phyloP scores from a whole-genome alignment of 257 asterid species.

The Plantago elongata region DNA sequence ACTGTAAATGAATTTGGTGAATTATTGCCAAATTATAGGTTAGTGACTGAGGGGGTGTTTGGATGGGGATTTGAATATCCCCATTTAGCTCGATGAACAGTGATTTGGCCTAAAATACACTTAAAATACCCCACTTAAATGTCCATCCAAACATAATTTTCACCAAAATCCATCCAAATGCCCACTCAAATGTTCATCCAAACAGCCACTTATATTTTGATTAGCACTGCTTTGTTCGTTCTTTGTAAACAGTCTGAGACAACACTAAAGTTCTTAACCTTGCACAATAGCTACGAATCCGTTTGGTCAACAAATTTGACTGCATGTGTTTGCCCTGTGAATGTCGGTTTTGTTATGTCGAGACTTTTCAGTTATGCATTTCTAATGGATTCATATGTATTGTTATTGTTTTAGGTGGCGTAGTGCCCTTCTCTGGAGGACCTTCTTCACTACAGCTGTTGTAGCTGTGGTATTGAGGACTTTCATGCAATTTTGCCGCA shows the following conservation, averaged over 20 bases:
- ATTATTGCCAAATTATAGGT: not conserved
- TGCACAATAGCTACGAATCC: not conserved
- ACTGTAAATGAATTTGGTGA: not conserved
- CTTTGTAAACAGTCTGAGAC: not conserved
- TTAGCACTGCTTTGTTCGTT: not conserved
- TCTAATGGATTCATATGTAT: not conserved
- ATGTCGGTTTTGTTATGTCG: not conserved
- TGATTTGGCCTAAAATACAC: too few species aligned
- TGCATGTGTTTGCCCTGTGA: not conserved
- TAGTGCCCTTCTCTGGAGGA: constrained; percentile 97
- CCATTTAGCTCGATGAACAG: too few species aligned
- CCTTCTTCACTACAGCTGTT: constrained; percentile 93
- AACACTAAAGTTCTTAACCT: not conserved
- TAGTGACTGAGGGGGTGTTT: too few species aligned
- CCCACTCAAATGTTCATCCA: too few species aligned
- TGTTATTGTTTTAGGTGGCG: constrained; percentile 74
- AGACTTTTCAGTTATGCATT: too few species aligned
- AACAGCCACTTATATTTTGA: not conserved
- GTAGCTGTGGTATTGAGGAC: constrained; percentile 82
- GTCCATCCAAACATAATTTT: too few species aligned
- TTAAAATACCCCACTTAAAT: too few species aligned
- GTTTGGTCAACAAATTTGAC: not conserved
- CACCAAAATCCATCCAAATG: too few species aligned
- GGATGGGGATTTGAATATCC: too few species aligned
- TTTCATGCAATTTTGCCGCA: constrained; percentile 57